A percentile compares a stretch with the other conserved stretches of the same genome.
Conservation (phyloP, 768 basidiomycete genomes). For the Cubamyces lactineus region DNA sequence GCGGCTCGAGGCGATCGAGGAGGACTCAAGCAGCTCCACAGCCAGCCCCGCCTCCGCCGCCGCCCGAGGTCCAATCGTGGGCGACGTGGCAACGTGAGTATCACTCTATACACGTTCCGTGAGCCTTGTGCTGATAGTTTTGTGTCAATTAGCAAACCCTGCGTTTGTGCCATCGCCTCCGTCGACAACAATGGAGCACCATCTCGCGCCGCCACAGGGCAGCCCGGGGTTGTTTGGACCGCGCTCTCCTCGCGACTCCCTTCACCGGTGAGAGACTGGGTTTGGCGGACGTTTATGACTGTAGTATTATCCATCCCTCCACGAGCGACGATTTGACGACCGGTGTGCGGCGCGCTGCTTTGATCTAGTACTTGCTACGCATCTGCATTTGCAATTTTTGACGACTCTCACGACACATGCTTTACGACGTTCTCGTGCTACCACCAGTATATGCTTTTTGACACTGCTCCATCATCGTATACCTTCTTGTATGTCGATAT, state of each 20-base stretch:
- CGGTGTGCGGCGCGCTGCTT: slow-evolving; percentile 13
- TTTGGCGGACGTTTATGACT: not conserved
- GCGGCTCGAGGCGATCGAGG: slow-evolving; percentile 24
- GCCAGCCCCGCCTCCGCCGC: slow-evolving; percentile 23
- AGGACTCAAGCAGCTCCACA: slow-evolving; percentile 21
- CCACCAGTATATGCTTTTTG: slow-evolving; percentile 4
- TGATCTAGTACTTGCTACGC: slow-evolving; percentile 5
- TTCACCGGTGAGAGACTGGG: not conserved
- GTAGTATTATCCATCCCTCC: slow-evolving; percentile 2
- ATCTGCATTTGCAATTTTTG: not conserved
- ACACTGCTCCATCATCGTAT: slow-evolving; percentile 6
- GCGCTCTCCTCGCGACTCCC: slow-evolving; percentile 57
- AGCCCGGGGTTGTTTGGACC: slow-evolving; percentile 81
- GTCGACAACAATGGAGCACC: slow-evolving; percentile 49
- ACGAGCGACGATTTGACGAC: slow-evolving; percentile 10
- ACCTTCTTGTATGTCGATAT: slow-evolving; percentile 13
- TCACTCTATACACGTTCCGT: slow-evolving; percentile 4
- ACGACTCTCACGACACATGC: slow-evolving; percentile 10
- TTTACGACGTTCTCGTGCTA: slow-evolving; percentile 4
- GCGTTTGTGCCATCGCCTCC: slow-evolving; percentile 60
- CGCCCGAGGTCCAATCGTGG: slow-evolving; percentile 39
- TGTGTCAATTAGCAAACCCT: slow-evolving; percentile 56
- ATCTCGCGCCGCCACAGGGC: slow-evolving; percentile 59
- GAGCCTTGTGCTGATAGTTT: not conserved
- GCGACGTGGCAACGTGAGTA: slow-evolving; percentile 47